Conservation (phyloP, 257 asterid genomes). For the Ehretia macrophylla region DNA sequence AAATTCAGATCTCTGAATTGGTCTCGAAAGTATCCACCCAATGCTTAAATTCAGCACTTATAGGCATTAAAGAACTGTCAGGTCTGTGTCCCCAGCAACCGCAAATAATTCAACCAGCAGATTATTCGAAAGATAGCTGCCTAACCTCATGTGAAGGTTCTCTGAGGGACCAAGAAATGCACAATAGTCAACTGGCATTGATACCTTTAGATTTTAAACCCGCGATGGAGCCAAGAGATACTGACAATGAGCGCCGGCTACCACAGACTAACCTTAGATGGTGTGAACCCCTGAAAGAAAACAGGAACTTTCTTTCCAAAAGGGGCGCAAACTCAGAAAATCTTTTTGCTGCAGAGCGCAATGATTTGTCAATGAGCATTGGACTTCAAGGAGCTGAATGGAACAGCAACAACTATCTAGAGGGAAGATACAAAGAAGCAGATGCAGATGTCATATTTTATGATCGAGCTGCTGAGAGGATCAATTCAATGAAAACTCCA, state of each 20-base stretch:
- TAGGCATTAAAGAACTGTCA: conserved; percentile 53
- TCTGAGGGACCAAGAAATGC: conserved; percentile 53
- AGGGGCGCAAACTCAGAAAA: conserved; percentile 36
- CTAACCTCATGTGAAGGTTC: conserved; percentile 69
- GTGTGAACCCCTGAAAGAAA: conserved; percentile 45
- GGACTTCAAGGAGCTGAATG: conserved; percentile 48
- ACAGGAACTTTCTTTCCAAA: conserved; percentile 22
- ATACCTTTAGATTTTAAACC: conserved; percentile 36
- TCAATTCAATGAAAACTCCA: conserved; percentile 23
- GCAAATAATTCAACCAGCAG: conserved; percentile 52
- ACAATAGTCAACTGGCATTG: conserved; percentile 33
- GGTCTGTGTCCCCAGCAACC: conserved; percentile 52
- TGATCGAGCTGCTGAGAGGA: conserved; percentile 13
- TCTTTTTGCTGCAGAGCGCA: conserved; percentile 29
- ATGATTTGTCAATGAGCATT: conserved; percentile 58
- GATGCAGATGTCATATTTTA: conserved; percentile 28
- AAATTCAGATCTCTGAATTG: conserved; percentile 72
- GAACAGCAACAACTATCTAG: conserved; percentile 30
- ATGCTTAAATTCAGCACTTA: conserved; percentile 64
- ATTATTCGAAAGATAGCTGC: conserved; percentile 68
- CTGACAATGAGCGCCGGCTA: conserved; percentile 29
- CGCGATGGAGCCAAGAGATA: conserved; percentile 29
- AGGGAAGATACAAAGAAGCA: conserved; percentile 29
- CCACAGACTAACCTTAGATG: conserved; percentile 41
- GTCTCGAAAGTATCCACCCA: conserved; percentile 78